Percentiles rank a stretch among this genome's conserved stretches.
These are phyloP conservation scores for Stylonectria norvegica DNA, from an alignment of 2,329 filamentous ascomycete species.

Conservation along the genomic window DNA sequence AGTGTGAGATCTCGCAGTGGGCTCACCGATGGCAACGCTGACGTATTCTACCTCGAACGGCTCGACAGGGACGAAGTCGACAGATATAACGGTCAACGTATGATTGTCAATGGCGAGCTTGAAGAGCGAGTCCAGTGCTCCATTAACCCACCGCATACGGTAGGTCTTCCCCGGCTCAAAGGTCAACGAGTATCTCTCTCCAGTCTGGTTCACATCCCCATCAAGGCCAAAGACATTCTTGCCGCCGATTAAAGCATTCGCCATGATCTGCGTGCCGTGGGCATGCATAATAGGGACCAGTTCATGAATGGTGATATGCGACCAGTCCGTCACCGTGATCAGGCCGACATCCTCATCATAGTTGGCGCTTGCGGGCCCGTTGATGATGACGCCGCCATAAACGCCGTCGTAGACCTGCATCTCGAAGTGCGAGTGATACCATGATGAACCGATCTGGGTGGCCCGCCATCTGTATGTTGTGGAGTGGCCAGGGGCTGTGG, in stretches of 20 bases:
- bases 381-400: conserved; percentile 58
- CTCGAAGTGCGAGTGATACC: conserved; percentile 62
- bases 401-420: conserved; percentile 53
- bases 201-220: conserved; percentile 21
- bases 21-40: conserved; percentile 44
- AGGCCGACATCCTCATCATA: conserved; percentile 63
- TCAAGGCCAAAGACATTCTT: conserved; percentile 34
- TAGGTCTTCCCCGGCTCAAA: conserved; percentile 44
- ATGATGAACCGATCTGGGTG: conserved; percentile 52
- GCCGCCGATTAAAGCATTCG: conserved; percentile 47
- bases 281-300: conserved; percentile 25
- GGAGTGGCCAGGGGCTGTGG: conserved; percentile 16
- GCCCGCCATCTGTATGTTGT: conserved; percentile 56
- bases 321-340: conserved; percentile 59
- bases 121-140: conserved; percentile 41
- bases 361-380: conserved; percentile 55
- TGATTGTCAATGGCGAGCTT: conserved; percentile 56
- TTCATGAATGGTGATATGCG: conserved; percentile 42
- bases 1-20: neutral
- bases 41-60: conserved; percentile 52
- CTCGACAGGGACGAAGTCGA: conserved; percentile 55
- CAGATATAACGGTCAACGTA: conserved; percentile 53
- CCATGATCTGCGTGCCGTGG: conserved; percentile 27
- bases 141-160: conserved; percentile 48
- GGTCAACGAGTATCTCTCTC: conserved; percentile 34